Evolutionary conservation across 2,329 filamentous ascomycete species (phyloP).

Genomic region (Coniochaeta sp.): DNA sequence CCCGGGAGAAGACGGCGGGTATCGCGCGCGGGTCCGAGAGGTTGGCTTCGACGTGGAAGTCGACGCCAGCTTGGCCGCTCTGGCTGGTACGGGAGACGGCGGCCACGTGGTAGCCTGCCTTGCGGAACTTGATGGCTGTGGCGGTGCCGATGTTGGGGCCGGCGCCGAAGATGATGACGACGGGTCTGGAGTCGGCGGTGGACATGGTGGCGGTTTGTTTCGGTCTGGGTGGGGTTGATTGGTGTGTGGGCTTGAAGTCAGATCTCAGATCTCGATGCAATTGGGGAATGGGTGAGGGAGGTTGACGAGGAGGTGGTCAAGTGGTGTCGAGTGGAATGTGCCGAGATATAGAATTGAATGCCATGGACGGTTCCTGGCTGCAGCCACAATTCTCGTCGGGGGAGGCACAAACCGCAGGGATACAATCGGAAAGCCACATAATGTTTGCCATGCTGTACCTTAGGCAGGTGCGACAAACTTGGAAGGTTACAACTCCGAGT

Average conservation of each 20-base stretch:
- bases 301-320: too few species aligned
- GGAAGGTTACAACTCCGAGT: background rate
- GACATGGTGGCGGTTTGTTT: background rate
- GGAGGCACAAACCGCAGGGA: too few species aligned
- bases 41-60: constrained; percentile 7
- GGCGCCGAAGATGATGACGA: constrained; percentile 9
- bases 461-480: background rate
- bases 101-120: constrained; percentile 8
- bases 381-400: too few species aligned
- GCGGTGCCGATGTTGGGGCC: constrained; percentile 9
- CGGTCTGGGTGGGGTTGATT: background rate
- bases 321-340: too few species aligned
- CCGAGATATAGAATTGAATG: too few species aligned
- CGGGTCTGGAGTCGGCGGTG: background rate
- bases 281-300: background rate
- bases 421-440: background rate
- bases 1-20: background rate
- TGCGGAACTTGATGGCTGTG: constrained; percentile 7
- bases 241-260: background rate
- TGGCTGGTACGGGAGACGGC: constrained; percentile 8
- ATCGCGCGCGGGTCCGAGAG: constrained; percentile 4
- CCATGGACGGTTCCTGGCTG: too few species aligned
- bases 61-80: background rate
- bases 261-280: too few species aligned
- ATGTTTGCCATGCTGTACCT: too few species aligned